Conservation (phyloP, 2,329 filamentous ascomycete genomes). For the Pseudogymnoascus sp. region DNA sequence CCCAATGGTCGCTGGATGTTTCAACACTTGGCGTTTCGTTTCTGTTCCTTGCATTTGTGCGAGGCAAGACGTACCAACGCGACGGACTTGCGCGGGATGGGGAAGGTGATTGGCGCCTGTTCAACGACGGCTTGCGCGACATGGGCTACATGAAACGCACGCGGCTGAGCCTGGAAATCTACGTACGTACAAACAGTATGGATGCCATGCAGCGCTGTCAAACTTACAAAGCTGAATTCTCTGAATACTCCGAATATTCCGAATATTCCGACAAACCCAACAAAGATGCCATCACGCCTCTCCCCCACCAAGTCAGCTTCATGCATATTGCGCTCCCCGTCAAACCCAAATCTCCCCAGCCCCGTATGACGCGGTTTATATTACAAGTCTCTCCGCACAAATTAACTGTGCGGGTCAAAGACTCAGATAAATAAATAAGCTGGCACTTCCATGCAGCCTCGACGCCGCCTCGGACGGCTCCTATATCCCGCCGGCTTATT, state of each 20-base stretch:
- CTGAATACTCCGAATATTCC: not conserved
- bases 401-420: not conserved
- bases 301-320: not conserved
- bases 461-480: not conserved
- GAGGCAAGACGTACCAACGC: not conserved
- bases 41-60: not conserved
- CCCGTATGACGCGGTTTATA: not conserved
- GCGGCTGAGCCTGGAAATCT: not conserved
- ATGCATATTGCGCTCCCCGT: not conserved
- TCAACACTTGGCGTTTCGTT: slow-evolving; percentile 6
- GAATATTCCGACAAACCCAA: not conserved
- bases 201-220: not conserved
- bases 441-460: not conserved
- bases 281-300: not conserved
- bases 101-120: not conserved
- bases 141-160: not conserved
- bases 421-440: not conserved
- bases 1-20: not conserved
- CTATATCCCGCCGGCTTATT: not conserved
- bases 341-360: not conserved
- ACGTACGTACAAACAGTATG: not conserved
- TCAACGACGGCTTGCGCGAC: not conserved
- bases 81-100: not conserved
- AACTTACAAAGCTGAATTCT: not conserved
- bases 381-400: not conserved